Percentiles rank a stretch among this genome's conserved stretches.
Conservation (phyloP, 805 yeast genomes). For the Wickerhamiella parazyma region DNA sequence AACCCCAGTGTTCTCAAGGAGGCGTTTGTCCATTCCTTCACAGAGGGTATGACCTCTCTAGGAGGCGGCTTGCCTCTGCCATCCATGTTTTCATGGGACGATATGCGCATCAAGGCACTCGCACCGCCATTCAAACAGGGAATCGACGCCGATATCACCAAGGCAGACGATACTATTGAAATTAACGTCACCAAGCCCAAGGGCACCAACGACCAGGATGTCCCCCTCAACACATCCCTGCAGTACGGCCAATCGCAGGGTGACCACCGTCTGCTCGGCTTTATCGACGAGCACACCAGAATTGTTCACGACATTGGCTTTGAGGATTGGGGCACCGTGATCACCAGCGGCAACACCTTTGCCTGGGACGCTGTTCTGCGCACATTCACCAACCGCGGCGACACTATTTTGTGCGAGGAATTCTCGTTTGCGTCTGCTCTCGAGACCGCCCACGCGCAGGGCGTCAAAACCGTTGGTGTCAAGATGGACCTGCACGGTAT, state of each 20-base stretch:
- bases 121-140: slow-evolving; percentile 73
- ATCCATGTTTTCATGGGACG: slow-evolving; percentile 85
- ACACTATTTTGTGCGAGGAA: slow-evolving; percentile 70
- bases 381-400: slow-evolving; percentile 65
- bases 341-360: slow-evolving; percentile 80
- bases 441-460: slow-evolving; percentile 66
- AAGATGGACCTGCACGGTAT: slow-evolving; percentile 71
- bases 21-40: slow-evolving; percentile 62
- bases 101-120: slow-evolving; percentile 44
- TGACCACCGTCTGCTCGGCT: slow-evolving; percentile 51
- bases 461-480: slow-evolving; percentile 55
- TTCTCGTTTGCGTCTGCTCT: slow-evolving; percentile 72
- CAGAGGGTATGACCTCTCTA: slow-evolving; percentile 69
- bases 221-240: slow-evolving; percentile 71
- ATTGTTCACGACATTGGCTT: slow-evolving; percentile 36
- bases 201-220: slow-evolving; percentile 27
- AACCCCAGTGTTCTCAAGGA: slow-evolving; percentile 66
- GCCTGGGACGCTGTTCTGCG: slow-evolving; percentile 75
- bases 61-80: slow-evolving; percentile 95
- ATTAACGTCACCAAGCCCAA: slow-evolving; percentile 28
- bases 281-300: slow-evolving; percentile 54
- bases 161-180: slow-evolving; percentile 20
- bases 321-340: slow-evolving; percentile 57
- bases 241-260: slow-evolving; percentile 89
- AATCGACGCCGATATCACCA: slow-evolving; percentile 28